Evolutionary conservation across 2,329 filamentous ascomycete species (phyloP), one percentile per base, ranked within the genome.

Genomic region (Trichothecium roseum): DNA sequence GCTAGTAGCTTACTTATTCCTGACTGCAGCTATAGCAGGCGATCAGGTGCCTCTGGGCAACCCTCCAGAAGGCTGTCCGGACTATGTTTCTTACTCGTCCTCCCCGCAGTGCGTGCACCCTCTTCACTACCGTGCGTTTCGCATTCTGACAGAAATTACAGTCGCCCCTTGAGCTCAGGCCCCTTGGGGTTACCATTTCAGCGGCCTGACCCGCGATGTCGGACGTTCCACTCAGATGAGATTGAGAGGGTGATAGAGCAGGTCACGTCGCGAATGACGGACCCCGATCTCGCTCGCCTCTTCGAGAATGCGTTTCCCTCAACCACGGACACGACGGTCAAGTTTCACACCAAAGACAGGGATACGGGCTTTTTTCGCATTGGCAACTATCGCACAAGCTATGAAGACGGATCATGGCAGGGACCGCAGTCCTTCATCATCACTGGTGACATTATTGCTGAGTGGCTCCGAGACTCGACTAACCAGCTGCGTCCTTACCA

Each of bases 261-360:
- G 46, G 69, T 98, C 45, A 91, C 81, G 5, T 69, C 74, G 18
- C 80, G 76, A 36, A 83, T 98, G 63, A 70, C 79, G 40, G 81
- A 96, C 50, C 81, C 81, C 13, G 91, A 96, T 48, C 73, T 98
- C 10, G 89, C 89, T 4, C 78, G 88, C 18, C 67, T 98, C 9
- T 98, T 98, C 54, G 86, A 94, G 54, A 98, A 98, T 53, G 80
- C 89, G 3, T 96, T 93, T 45, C 89, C 89, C 4, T 94, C 91
- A 42, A 60, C 57, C 1, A 74, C 91, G 3, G 87, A 94, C 51
- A 94, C 87, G 0, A 94, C 87, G 0, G 75, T 94, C 44, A 78
- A 84, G 49, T 94, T 89, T 71, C 87, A 94, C 53, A 80, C 81
- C 4, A 76, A 81, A 42, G 81, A 69, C 38, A 56, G 63, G 40